phyloP scores from a whole-genome alignment of 2,329 filamentous ascomycete species.

The Helotiales sp. region DNA sequence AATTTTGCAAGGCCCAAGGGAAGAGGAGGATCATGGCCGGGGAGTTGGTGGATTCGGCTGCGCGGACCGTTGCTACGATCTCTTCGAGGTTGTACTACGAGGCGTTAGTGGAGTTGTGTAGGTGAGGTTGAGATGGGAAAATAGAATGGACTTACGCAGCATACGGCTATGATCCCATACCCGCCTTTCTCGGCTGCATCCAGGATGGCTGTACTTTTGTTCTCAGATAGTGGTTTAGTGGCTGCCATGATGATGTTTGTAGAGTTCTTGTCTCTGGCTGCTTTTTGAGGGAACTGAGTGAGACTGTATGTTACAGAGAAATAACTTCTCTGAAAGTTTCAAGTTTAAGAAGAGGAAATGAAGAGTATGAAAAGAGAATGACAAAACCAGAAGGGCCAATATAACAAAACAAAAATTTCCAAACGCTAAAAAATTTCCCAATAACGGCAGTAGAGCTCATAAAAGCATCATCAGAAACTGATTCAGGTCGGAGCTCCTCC shows the following conservation, averaged over 20 bases:
- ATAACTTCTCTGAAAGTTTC: no score
- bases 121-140: neutral
- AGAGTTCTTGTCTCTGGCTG: neutral
- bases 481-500: neutral
- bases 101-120: neutral
- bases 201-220: conserved; percentile 51
- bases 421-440: no score
- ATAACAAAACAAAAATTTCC: no score
- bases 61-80: conserved; percentile 67
- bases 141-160: conserved; percentile 21
- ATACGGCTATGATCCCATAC: conserved; percentile 54
- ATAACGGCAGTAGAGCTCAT: neutral
- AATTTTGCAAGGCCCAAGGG: conserved; percentile 71
- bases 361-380: neutral
- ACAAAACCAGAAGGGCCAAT: neutral
- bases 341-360: neutral
- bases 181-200: conserved; percentile 55
- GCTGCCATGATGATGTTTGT: neutral
- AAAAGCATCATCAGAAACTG: neutral
- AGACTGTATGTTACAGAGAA: neutral
- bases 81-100: conserved; percentile 70
- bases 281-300: neutral
- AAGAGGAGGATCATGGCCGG: conserved; percentile 73
- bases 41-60: conserved; percentile 67
- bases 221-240: conserved; percentile 8